Conservation (phyloP, 768 basidiomycete species). For the Tulasnella sp. region DNA sequence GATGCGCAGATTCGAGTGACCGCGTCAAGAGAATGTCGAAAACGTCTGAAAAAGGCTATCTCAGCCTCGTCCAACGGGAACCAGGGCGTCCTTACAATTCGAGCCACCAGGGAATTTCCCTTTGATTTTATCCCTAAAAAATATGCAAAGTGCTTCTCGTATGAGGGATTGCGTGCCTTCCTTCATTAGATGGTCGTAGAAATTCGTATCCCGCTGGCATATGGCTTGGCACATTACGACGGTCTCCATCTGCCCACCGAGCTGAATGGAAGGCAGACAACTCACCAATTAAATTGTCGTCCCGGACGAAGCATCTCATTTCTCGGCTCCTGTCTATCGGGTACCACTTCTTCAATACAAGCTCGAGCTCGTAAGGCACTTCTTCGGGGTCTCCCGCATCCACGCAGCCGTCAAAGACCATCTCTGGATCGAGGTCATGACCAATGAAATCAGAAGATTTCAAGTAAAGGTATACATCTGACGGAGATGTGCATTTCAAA, state of each 20-base stretch:
- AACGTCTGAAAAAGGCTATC: slow-evolving; percentile 39
- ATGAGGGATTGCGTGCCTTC: slow-evolving; percentile 47
- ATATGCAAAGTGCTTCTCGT: slow-evolving; percentile 40
- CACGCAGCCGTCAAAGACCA: slow-evolving; percentile 61
- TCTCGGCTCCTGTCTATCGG: slow-evolving; percentile 76
- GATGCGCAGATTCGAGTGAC: slow-evolving; percentile 62
- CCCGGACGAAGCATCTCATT: slow-evolving; percentile 81
- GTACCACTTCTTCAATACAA: slow-evolving; percentile 88
- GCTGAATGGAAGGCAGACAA: neutral
- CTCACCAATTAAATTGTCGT: slow-evolving; percentile 62
- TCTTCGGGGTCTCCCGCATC: slow-evolving; percentile 16
- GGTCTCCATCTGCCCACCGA: neutral
- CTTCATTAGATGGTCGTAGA: slow-evolving; percentile 80
- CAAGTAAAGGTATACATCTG: slow-evolving; percentile 84
- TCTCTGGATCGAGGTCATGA: slow-evolving; percentile 58
- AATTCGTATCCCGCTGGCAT: slow-evolving; percentile 80
- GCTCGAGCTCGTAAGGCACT: slow-evolving; percentile 53
- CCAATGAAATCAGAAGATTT: slow-evolving; percentile 88
- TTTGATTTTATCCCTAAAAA: slow-evolving; percentile 65
- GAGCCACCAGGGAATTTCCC: slow-evolving; percentile 47
- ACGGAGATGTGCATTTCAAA: slow-evolving; percentile 76
- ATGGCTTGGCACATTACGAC: slow-evolving; percentile 45
- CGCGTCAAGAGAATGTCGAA: slow-evolving; percentile 86
- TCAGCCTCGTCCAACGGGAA: neutral
- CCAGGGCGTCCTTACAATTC: slow-evolving; percentile 52